Percentiles rank a stretch among this genome's conserved stretches.
Conservation (phyloP, 129 eudicot genomes). For the Helianthus tuberosus region DNA sequence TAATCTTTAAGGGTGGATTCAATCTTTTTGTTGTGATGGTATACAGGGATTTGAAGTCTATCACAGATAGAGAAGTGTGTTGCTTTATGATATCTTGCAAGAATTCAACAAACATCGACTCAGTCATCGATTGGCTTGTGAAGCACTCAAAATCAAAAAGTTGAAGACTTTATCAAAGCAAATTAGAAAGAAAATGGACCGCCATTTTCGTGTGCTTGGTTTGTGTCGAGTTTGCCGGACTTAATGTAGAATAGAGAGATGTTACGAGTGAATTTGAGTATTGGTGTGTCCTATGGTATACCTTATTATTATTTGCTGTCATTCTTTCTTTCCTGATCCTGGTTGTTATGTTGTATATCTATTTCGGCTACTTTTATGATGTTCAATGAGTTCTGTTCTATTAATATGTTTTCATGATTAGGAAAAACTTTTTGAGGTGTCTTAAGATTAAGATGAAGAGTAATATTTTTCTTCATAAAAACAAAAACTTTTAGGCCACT, state of each 20-base stretch:
- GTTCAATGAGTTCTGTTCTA: background rate
- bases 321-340: constrained; percentile 4
- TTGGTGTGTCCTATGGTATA: constrained; percentile 24
- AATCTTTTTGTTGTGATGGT: constrained; percentile 79
- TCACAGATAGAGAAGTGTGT: constrained; percentile 59
- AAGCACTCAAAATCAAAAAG: constrained; percentile 38
- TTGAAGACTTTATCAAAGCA: constrained; percentile 45
- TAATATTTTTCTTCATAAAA: background rate
- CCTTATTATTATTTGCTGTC: constrained; percentile 1
- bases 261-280: constrained; percentile 23
- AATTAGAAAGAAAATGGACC: constrained; percentile 6
- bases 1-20: constrained; percentile 83
- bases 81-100: constrained; percentile 67
- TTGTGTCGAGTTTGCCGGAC: constrained; percentile 30
- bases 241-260: constrained; percentile 20
- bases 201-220: constrained; percentile 15
- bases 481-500: background rate
- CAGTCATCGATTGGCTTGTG: constrained; percentile 60
- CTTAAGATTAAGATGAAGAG: background rate
- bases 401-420: background rate
- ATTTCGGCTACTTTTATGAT: background rate
- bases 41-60: constrained; percentile 61
- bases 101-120: constrained; percentile 52
- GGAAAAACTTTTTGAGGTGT: background rate
- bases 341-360: constrained; percentile 14